A percentile compares a stretch with the other conserved stretches of the same genome.
Evolutionary conservation across 2,329 filamentous ascomycete species (phyloP).

Genomic region (Ampelomyces quisqualis): DNA sequence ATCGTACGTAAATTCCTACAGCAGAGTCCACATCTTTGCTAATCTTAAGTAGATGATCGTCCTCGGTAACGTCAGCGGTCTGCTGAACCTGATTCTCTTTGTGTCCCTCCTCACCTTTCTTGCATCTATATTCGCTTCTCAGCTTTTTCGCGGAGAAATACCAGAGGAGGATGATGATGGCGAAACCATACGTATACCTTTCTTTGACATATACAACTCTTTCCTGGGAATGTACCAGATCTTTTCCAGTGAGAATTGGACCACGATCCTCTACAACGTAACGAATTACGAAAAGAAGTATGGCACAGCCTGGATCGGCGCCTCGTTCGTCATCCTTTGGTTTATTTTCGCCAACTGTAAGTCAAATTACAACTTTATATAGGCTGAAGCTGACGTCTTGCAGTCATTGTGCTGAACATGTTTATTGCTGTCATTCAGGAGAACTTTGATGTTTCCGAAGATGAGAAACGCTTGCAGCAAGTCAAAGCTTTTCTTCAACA

Average conservation of each 20-base stretch:
- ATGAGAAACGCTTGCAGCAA: conserved; percentile 95
- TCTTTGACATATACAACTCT: conserved; percentile 89
- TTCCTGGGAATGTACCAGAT: conserved; percentile 98
- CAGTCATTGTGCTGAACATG: conserved; percentile 93
- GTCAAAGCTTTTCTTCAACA: conserved; percentile 92
- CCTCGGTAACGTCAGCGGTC: conserved; percentile 86
- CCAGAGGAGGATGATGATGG: conserved; percentile 64
- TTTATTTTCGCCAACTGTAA: conserved; percentile 83
- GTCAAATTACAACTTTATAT: conserved; percentile 6
- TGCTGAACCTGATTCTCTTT: conserved; percentile 91
- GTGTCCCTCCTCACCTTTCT: conserved; percentile 95
- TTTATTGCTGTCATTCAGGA: conserved; percentile 99
- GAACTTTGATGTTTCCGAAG: conserved; percentile 97
- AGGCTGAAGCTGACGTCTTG: conserved; percentile 10
- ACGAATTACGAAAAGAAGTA: conserved; percentile 66
- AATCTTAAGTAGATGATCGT: conserved; percentile 61
- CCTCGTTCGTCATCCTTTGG: conserved; percentile 89
- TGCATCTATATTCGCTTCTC: conserved; percentile 86
- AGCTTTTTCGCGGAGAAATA: conserved; percentile 88
- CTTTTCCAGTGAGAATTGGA: conserved; percentile 96
- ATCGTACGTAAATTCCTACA: conserved; percentile 55
- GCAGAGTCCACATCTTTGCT: conserved; percentile 10
- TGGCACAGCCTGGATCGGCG: conserved; percentile 87
- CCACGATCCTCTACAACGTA: conserved; percentile 77
- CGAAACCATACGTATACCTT: conserved; percentile 68